A percentile compares a stretch with the other conserved stretches of the same genome.
phyloP scores from a whole-genome alignment of 2,329 filamentous ascomycete genomes.

The Xylariales sp. region DNA sequence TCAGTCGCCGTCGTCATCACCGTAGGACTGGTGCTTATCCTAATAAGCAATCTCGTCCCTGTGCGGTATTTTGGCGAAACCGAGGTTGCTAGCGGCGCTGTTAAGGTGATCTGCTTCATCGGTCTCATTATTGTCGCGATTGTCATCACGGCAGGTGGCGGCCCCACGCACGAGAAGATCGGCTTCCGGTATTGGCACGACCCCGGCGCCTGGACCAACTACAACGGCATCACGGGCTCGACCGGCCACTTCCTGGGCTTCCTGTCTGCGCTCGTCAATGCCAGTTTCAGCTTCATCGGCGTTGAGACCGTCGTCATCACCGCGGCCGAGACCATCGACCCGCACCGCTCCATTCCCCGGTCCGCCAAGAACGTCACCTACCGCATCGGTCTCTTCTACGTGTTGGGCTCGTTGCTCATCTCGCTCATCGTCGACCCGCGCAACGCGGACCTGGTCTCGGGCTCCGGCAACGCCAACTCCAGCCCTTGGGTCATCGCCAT shows the following conservation, averaged over 20 bases:
- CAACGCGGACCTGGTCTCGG: constrained; percentile 9
- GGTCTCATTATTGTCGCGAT: constrained; percentile 44
- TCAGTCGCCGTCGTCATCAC: constrained; percentile 25
- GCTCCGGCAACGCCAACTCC: constrained; percentile 9
- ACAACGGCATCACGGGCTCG: constrained; percentile 29
- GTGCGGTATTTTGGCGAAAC: constrained; percentile 10
- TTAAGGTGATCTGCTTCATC: constrained; percentile 34
- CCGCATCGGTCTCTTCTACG: constrained; percentile 13
- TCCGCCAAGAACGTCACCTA: constrained; percentile 15
- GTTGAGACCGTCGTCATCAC: constrained; percentile 33
- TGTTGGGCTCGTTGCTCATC: constrained; percentile 11
- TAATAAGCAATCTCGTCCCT: constrained; percentile 7
- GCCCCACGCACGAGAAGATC: constrained; percentile 42
- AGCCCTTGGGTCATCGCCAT: constrained; percentile 64
- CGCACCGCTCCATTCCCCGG: constrained; percentile 30
- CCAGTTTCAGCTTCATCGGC: constrained; percentile 23
- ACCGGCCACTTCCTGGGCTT: constrained; percentile 32
- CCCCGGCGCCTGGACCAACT: constrained; percentile 43
- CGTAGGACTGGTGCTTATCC: constrained; percentile 9
- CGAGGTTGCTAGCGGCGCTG: constrained; percentile 9
- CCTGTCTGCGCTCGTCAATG: constrained; percentile 26
- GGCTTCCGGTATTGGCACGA: constrained; percentile 48
- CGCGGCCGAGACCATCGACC: constrained; percentile 32
- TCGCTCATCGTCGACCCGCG: constrained; percentile 9
- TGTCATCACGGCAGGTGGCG: constrained; percentile 44